These are phyloP conservation scores for Chrysoporthe deuterocubensis DNA, from an alignment of 2,329 filamentous ascomycete species.

Conservation along the genomic window DNA sequence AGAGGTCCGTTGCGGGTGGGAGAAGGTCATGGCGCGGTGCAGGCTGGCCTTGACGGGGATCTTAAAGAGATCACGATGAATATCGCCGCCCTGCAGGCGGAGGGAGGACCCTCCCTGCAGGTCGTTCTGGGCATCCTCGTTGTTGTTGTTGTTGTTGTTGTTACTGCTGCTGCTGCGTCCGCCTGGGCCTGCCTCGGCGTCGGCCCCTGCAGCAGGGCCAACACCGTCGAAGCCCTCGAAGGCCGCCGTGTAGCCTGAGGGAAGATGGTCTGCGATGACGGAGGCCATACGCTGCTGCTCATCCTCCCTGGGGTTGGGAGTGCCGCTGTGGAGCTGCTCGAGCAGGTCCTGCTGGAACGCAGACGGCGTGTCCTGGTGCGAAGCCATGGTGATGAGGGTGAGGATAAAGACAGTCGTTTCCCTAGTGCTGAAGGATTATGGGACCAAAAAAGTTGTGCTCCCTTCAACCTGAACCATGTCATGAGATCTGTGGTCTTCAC, in stretches of 20 bases:
- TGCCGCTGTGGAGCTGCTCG: slow-evolving; percentile 23
- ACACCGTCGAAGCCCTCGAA: slow-evolving; percentile 31
- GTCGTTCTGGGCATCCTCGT: slow-evolving; percentile 20
- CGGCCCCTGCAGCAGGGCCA: slow-evolving; percentile 2
- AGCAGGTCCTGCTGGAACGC: slow-evolving; percentile 19
- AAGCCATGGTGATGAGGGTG: slow-evolving; percentile 18
- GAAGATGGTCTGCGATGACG: slow-evolving; percentile 40
- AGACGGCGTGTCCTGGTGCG: slow-evolving; percentile 16
- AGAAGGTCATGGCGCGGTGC: slow-evolving; percentile 36
- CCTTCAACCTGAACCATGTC: not conserved
- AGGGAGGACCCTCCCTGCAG: slow-evolving; percentile 64
- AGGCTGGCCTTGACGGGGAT: slow-evolving; percentile 58
- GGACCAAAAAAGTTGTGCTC: not conserved
- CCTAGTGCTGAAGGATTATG: not conserved
- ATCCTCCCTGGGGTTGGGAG: slow-evolving; percentile 24
- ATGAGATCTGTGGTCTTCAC: not conserved
- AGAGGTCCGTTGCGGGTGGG: slow-evolving; percentile 23
- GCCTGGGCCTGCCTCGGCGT: not conserved
- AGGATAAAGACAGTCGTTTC: not conserved
- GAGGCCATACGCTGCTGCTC: slow-evolving; percentile 25
- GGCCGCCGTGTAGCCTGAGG: slow-evolving; percentile 40
- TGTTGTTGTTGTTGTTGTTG: slow-evolving; percentile 29
- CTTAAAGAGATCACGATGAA: slow-evolving; percentile 78
- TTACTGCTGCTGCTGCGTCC: not conserved
- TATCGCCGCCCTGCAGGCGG: slow-evolving; percentile 74